Percentiles rank a stretch among this genome's conserved stretches.
Conservation (phyloP, 202 grass and related monocot genomes). For the Digitaria exilis region DNA sequence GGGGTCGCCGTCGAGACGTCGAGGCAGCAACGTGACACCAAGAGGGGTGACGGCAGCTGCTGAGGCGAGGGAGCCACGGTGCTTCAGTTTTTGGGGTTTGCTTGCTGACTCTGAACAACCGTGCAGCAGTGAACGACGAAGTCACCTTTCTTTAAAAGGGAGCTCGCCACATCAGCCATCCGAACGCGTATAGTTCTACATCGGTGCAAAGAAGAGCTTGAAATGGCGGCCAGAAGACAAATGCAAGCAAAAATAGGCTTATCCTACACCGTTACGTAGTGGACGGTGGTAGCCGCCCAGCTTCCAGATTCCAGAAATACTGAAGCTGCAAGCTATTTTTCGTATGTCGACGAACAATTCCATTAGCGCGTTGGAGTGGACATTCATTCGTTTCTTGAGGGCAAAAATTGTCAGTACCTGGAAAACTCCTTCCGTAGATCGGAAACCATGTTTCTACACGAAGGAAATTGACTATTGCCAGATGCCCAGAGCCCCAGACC, state of each 20-base stretch:
- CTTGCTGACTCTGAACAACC: background rate
- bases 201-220: background rate
- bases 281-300: background rate
- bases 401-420: background rate
- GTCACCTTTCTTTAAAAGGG: background rate
- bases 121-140: background rate
- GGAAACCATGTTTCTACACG: background rate
- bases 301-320: background rate
- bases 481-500: no score
- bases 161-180: background rate
- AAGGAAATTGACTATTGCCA: background rate
- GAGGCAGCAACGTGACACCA: background rate
- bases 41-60: background rate
- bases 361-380: background rate
- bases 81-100: conserved; percentile 2
- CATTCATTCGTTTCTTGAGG: no score
- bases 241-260: background rate
- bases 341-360: background rate
- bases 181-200: background rate
- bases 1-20: conserved; percentile 31
- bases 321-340: background rate
- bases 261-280: no score
- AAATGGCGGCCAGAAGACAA: background rate
- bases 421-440: background rate
- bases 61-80: no score